phyloP scores from a whole-genome alignment of 495 filamentous ascomycete genomes.

The Schizothecium vesticola region DNA sequence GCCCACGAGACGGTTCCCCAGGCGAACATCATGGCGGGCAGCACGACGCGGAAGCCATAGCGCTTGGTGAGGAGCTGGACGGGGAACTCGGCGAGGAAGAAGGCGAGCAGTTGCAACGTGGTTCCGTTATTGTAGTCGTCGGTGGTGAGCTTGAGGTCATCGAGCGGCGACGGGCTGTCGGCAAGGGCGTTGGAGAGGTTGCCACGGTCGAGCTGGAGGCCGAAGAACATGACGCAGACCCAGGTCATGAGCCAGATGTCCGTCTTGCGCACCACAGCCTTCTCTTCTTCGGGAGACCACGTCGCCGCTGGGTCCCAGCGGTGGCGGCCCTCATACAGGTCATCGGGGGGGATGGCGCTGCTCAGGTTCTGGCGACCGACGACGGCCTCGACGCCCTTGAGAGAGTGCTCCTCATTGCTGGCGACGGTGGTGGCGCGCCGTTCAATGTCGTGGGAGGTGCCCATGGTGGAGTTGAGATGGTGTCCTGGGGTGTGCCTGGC shows the following conservation, averaged over 20 bases:
- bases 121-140: slow-evolving; percentile 42
- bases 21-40: slow-evolving; percentile 40
- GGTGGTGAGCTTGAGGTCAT: slow-evolving; percentile 33
- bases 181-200: slow-evolving; percentile 39
- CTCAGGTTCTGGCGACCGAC: slow-evolving; percentile 19
- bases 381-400: slow-evolving; percentile 4
- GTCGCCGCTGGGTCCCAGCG: slow-evolving; percentile 44
- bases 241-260: slow-evolving; percentile 33
- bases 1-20: slow-evolving; percentile 40
- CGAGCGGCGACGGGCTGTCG: slow-evolving; percentile 31
- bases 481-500: background rate
- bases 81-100: slow-evolving; percentile 43
- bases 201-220: slow-evolving; percentile 37
- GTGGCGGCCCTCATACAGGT: slow-evolving; percentile 46
- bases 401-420: slow-evolving; percentile 5
- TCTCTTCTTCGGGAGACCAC: slow-evolving; percentile 44
- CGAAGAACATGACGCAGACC: slow-evolving; percentile 42
- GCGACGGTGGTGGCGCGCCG: background rate
- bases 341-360: slow-evolving; percentile 19
- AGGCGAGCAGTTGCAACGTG: slow-evolving; percentile 39
- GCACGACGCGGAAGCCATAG: slow-evolving; percentile 40
- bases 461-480: slow-evolving; percentile 9
- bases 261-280: slow-evolving; percentile 40
- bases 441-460: slow-evolving; percentile 6
- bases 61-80: slow-evolving; percentile 43